These are phyloP conservation scores for Nematodospora anomalae DNA, from an alignment of 1,139 yeast genomes.

Conservation along the genomic window DNA sequence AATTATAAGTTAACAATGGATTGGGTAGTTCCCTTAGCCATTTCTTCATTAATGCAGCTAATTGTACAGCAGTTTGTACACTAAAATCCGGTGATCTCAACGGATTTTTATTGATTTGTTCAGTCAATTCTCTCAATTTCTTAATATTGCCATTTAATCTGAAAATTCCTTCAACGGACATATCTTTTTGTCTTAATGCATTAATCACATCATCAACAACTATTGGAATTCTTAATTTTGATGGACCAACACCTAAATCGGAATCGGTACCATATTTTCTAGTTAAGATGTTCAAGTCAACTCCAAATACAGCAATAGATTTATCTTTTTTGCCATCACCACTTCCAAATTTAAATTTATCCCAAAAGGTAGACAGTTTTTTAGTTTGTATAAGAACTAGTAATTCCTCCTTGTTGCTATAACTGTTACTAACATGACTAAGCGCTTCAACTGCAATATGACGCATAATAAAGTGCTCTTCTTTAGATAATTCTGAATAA, in stretches of 20 bases:
- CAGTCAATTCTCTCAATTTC: slow-evolving; percentile 71
- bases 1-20: slow-evolving; percentile 76
- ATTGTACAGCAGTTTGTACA: slow-evolving; percentile 83
- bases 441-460: slow-evolving; percentile 71
- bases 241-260: slow-evolving; percentile 83
- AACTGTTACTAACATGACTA: slow-evolving; percentile 37
- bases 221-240: slow-evolving; percentile 77
- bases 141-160: slow-evolving; percentile 95
- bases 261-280: slow-evolving; percentile 83
- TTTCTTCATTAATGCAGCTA: slow-evolving; percentile 91
- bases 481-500: slow-evolving; percentile 68
- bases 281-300: slow-evolving; percentile 69
- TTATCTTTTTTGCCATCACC: slow-evolving; percentile 28
- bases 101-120: slow-evolving; percentile 73
- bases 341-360: slow-evolving; percentile 50
- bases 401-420: slow-evolving; percentile 52
- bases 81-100: slow-evolving; percentile 70
- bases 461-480: slow-evolving; percentile 62
- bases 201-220: slow-evolving; percentile 82
- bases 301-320: slow-evolving; percentile 64
- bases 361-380: slow-evolving; percentile 74
- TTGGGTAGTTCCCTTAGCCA: slow-evolving; percentile 91
- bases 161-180: slow-evolving; percentile 96
- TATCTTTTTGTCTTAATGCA: slow-evolving; percentile 86
- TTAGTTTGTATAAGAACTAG: slow-evolving; percentile 54